A percentile compares a stretch with the other conserved stretches of the same genome.
Evolutionary conservation across 768 basidiomycete genomes (phyloP).

Genomic region (Tylopilus balloui): DNA sequence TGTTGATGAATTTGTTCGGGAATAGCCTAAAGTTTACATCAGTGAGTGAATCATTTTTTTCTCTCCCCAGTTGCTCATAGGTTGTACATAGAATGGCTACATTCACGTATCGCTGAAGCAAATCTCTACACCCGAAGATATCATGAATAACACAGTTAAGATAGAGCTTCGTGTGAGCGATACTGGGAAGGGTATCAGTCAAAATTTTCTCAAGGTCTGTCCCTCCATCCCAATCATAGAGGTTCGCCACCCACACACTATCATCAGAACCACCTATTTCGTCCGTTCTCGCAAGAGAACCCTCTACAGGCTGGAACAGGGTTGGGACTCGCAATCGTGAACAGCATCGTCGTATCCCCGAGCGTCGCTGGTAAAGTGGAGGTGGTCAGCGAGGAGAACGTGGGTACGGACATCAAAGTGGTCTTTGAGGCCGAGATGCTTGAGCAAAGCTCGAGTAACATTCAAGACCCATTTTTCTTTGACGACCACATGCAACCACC

Average conservation of each 20-base stretch:
- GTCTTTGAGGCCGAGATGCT: conserved; percentile 68
- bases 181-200: conserved; percentile 94
- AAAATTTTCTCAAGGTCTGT: conserved; percentile 80
- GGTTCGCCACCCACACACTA: not conserved
- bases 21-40: conserved; percentile 92
- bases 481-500: conserved; percentile 40
- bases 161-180: conserved; percentile 84
- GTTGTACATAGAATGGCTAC: conserved; percentile 63
- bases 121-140: conserved; percentile 51
- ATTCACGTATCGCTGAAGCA: conserved; percentile 82
- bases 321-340: conserved; percentile 91
- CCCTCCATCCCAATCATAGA: not conserved
- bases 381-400: conserved; percentile 86
- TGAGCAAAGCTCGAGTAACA: conserved; percentile 37
- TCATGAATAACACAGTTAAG: conserved; percentile 56
- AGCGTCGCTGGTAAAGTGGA: conserved; percentile 89
- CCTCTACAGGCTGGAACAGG: conserved; percentile 91
- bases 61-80: conserved; percentile 1
- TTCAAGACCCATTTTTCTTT: conserved; percentile 45
- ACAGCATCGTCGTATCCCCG: conserved; percentile 82
- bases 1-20: conserved; percentile 92
- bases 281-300: conserved; percentile 96
- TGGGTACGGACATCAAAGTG: conserved; percentile 89
- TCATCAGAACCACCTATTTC: conserved; percentile 83
- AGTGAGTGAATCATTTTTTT: conserved; percentile 38